Evolutionary conservation across 2,329 filamentous ascomycete species (phyloP).

Genomic region (Cytospora leucostoma): DNA sequence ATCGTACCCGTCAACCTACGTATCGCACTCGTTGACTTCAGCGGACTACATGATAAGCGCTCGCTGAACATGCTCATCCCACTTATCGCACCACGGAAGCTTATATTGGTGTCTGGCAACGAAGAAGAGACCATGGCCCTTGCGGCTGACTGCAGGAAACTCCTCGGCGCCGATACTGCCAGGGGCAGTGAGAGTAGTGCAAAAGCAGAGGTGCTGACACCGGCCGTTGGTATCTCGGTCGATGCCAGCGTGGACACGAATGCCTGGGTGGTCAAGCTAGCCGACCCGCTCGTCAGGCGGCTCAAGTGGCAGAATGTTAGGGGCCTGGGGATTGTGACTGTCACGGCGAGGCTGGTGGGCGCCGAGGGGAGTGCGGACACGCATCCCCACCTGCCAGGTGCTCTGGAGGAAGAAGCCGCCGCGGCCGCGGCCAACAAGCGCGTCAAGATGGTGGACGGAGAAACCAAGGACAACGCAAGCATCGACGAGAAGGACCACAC

Average conservation of each 20-base stretch:
- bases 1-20: slow-evolving; percentile 69
- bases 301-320: slow-evolving; percentile 94
- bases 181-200: slow-evolving; percentile 41
- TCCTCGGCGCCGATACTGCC: slow-evolving; percentile 50
- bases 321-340: slow-evolving; percentile 86
- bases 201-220: slow-evolving; percentile 77
- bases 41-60: slow-evolving; percentile 88
- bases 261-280: slow-evolving; percentile 92
- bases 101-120: slow-evolving; percentile 86
- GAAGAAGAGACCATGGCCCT: slow-evolving; percentile 76
- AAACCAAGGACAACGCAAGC: slow-evolving; percentile 33
- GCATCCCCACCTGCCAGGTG: slow-evolving; percentile 29
- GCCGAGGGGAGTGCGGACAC: slow-evolving; percentile 44
- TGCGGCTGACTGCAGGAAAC: slow-evolving; percentile 75
- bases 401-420: slow-evolving; percentile 49
- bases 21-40: slow-evolving; percentile 88
- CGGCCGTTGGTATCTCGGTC: slow-evolving; percentile 69
- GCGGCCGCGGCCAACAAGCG: slow-evolving; percentile 51
- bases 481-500: slow-evolving; percentile 27
- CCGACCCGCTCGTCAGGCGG: slow-evolving; percentile 78
- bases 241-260: slow-evolving; percentile 97
- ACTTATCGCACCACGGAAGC: slow-evolving; percentile 87
- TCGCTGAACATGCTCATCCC: slow-evolving; percentile 94
- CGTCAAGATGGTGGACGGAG: slow-evolving; percentile 44
- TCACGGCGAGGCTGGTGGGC: slow-evolving; percentile 69